These are phyloP conservation scores for Trichoderma arundinaceum DNA, from an alignment of 2,329 filamentous ascomycete genomes.

Conservation along the genomic window DNA sequence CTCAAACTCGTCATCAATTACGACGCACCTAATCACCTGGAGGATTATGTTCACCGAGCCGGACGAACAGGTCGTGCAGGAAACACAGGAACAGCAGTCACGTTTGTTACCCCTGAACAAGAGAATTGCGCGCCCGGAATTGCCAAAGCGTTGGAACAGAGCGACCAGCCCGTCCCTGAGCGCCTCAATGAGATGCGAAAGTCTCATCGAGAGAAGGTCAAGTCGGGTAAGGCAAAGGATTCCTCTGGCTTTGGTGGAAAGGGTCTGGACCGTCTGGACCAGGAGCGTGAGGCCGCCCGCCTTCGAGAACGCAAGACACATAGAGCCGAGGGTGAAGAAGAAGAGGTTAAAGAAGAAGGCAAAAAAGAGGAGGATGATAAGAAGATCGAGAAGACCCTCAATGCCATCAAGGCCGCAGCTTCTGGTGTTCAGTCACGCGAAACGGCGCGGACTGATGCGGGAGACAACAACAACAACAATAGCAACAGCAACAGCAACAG, in stretches of 20 bases:
- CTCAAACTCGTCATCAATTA: constrained; percentile 96
- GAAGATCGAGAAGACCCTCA: constrained; percentile 71
- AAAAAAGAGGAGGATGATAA: constrained; percentile 72
- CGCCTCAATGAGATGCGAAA: constrained; percentile 68
- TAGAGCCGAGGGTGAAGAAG: constrained; percentile 83
- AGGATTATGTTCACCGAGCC: constrained; percentile 95
- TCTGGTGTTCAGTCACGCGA: constrained; percentile 63
- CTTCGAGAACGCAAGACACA: constrained; percentile 86
- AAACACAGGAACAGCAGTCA: constrained; percentile 92
- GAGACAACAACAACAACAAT: constrained; percentile 34
- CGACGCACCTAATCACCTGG: constrained; percentile 89
- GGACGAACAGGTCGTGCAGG: constrained; percentile 94
- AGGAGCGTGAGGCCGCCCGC: constrained; percentile 85
- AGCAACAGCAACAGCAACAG: constrained; percentile 11
- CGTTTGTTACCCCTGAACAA: constrained; percentile 89
- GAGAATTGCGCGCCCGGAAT: constrained; percentile 90
- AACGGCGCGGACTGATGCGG: constrained; percentile 51
- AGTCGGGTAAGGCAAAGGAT: constrained; percentile 88
- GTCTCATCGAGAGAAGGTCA: constrained; percentile 86
- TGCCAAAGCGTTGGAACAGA: constrained; percentile 89
- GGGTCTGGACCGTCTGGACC: constrained; percentile 87
- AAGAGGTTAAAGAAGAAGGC: constrained; percentile 81
- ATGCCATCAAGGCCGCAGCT: constrained; percentile 66
- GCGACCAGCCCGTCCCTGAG: constrained; percentile 81
- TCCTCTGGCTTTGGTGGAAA: constrained; percentile 93